phyloP scores from a whole-genome alignment of 148 eudicot species.

The Simmondsia chinensis region DNA sequence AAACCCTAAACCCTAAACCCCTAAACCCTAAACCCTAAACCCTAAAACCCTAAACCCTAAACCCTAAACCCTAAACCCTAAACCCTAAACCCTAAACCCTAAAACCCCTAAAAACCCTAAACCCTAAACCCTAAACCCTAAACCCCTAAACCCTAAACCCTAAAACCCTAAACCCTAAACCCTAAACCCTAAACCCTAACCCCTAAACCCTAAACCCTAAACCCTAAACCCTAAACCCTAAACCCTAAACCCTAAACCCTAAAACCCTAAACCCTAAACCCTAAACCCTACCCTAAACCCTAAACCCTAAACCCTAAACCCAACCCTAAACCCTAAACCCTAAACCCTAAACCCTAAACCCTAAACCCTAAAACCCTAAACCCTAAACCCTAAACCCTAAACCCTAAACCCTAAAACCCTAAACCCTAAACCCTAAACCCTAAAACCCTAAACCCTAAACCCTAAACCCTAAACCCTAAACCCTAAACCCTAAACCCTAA shows the following conservation, averaged over 20 bases:
- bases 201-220: constrained; percentile 16
- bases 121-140: too few relatives aligned
- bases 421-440: constrained; percentile 13
- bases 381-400: constrained; percentile 7
- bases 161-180: constrained; percentile 7
- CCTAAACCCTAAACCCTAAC: constrained; percentile 11
- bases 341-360: constrained; percentile 9
- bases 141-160: constrained; percentile 4
- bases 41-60: constrained; percentile 5
- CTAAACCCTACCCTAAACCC: constrained; percentile 7
- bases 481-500: too few relatives aligned
- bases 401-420: constrained; percentile 7
- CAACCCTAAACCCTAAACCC: constrained; percentile 1
- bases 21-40: too few relatives aligned
- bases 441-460: constrained; percentile 12
- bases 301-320: constrained; percentile 8
- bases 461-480: constrained; percentile 10
- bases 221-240: constrained; percentile 15
- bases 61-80: neutral
- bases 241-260: constrained; percentile 10
- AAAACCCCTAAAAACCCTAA: too few relatives aligned
- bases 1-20: constrained; percentile 8
- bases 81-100: constrained; percentile 6
- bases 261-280: constrained; percentile 8
- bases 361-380: too few relatives aligned